Evolutionary conservation across 352 stramenopile genomes (phyloP), one percentile per base, ranked within the genome.

Genomic region (Phytophthora pisi): DNA sequence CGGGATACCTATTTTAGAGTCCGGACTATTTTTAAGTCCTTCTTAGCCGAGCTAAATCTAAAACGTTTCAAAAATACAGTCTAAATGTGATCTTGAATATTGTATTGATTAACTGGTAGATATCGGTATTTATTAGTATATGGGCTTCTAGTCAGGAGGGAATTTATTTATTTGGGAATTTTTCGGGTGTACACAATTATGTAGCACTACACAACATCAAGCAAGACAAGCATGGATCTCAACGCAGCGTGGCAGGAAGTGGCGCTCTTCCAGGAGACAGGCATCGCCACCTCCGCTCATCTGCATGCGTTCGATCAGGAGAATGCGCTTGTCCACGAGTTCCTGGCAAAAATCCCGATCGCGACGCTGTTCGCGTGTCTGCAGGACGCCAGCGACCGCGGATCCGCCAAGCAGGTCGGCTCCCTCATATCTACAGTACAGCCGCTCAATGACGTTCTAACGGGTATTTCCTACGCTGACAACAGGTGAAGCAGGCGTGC

Each of bases 401-500:
- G 66, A 54, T 84, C 89, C 40, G 54, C 59, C 16, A 85, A 92
- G 53, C 77, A 92, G 77, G 88, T 92, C 24, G n/a, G 30, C 9
- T 53, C 30, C 26, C 30, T 34, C 30, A 34, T 11, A 34, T 34
- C 30, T 10, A 3, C 7, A 34, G 30, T 34, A 6, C 6, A 34
- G 30, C 30, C 30, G 30, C 30, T 7, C 15, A 18, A 26, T 20
- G 20, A 16, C 2, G 13, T 28, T 24, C 18, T 61, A 46, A 74
- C 34, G 4, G 3, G 1, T 20, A 51, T 23, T 7, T 43, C 34
- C 57, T 34, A 7, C 34, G n/a, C 47, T 51, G 18, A 6, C 20
- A 62, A 15, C 43, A 95, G 88, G 81, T 95, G 2, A 90, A 90
- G 49, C 69, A 79, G n/a, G 74, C 70, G 34, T 96, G 88, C 51